Conservation (phyloP, 371 early-diverging fungal species). For the Lichtheimia corymbifera region DNA sequence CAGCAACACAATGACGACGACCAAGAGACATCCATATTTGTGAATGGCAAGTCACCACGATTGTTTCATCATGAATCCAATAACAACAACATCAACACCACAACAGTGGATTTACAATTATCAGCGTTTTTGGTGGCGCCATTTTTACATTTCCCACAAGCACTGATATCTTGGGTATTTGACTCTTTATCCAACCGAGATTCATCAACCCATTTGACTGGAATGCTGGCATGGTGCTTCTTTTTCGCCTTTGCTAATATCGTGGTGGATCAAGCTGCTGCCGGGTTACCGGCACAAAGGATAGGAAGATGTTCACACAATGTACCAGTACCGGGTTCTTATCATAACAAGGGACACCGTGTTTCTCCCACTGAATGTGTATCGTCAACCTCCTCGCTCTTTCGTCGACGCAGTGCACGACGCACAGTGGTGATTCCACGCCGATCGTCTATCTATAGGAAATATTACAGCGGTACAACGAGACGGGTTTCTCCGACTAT, state of each 20-base stretch:
- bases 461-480: not conserved
- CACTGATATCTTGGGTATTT: constrained; percentile 35
- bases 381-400: not conserved
- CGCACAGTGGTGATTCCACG: constrained; percentile 8
- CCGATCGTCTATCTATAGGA: constrained; percentile 5
- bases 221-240: constrained; percentile 40
- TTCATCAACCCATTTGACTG: constrained; percentile 17
- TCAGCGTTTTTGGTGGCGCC: constrained; percentile 32
- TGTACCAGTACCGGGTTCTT: constrained; percentile 4
- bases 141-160: constrained; percentile 39
- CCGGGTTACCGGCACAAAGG: too few relatives aligned
- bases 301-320: not conserved
- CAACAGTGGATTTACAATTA: constrained; percentile 7
- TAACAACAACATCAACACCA: not conserved
- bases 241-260: constrained; percentile 35
- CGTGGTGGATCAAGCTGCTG: constrained; percentile 25
- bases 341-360: not conserved
- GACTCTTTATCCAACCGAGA: constrained; percentile 14
- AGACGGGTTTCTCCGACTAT: not conserved
- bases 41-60: not conserved
- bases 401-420: constrained; percentile 10
- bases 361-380: not conserved
- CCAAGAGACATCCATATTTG: not conserved
- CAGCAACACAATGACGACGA: not conserved
- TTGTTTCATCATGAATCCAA: not conserved